Evolutionary conservation across 75 land plant genomes (phyloP).

Genomic region (Pinus tabuliformis): DNA sequence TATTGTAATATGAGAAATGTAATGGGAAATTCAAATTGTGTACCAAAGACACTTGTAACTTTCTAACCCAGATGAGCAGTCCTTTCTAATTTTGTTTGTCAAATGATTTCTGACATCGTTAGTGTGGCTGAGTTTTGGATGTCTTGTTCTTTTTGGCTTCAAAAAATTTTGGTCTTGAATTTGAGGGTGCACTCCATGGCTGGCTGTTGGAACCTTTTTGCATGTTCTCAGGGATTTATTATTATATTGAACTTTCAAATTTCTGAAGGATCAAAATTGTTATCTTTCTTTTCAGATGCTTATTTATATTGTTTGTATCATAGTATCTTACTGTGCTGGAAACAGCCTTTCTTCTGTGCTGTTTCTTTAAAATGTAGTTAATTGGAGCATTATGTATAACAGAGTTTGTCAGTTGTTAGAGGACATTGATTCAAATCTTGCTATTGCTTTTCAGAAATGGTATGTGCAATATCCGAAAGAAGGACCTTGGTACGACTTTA

Average conservation of each 20-base stretch:
- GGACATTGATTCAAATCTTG: not conserved
- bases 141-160: too few relatives aligned
- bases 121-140: too few relatives aligned
- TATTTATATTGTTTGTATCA: too few relatives aligned
- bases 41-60: not conserved
- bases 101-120: not conserved
- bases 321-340: not conserved
- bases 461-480: slow-evolving; percentile 76
- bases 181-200: too few relatives aligned
- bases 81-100: not conserved
- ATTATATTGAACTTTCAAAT: not conserved
- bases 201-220: not conserved
- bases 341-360: not conserved
- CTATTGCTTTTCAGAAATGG: slow-evolving; percentile 70
- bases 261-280: too few relatives aligned
- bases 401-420: not conserved
- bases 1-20: too few relatives aligned
- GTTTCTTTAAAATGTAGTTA: not conserved
- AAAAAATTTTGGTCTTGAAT: too few relatives aligned
- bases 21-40: too few relatives aligned
- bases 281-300: too few relatives aligned
- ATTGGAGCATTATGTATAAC: not conserved
- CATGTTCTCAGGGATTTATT: not conserved
- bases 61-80: not conserved
- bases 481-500: slow-evolving; percentile 93